Evolutionary conservation across 371 early-diverging fungal species (phyloP).

Genomic region (Blakeslea trispora): DNA sequence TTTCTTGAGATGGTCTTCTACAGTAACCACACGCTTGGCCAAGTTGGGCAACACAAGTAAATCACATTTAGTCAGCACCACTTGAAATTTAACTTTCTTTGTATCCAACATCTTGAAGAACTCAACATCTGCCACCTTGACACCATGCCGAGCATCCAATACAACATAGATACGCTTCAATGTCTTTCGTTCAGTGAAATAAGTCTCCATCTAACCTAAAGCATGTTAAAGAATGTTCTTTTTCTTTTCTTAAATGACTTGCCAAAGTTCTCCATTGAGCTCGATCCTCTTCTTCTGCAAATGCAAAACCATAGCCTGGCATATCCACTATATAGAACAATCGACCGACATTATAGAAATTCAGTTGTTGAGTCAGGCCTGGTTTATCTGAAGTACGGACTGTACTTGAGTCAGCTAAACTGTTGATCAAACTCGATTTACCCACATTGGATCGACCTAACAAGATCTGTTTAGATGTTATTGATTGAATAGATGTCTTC

Average conservation of each 20-base stretch:
- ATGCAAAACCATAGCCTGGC: constrained; percentile 91
- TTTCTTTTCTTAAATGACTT: too few species aligned
- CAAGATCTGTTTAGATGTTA: too few species aligned
- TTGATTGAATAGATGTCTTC: too few species aligned
- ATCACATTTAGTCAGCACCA: constrained; percentile 85
- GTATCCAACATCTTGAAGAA: constrained; percentile 62
- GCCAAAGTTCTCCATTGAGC: constrained; percentile 68
- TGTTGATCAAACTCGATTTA: constrained; percentile 76
- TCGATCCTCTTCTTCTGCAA: constrained; percentile 67
- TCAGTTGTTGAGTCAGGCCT: constrained; percentile 80
- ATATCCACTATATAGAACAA: constrained; percentile 78
- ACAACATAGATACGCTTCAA: constrained; percentile 71
- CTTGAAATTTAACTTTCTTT: constrained; percentile 64
- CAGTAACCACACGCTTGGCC: constrained; percentile 53
- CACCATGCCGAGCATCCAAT: constrained; percentile 81
- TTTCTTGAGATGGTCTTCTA: constrained; percentile 39
- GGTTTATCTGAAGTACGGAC: constrained; percentile 74
- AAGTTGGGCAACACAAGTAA: constrained; percentile 63
- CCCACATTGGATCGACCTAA: constrained; percentile 78
- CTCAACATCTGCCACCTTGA: constrained; percentile 63
- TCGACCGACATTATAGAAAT: constrained; percentile 70
- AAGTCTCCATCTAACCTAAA: constrained; percentile 71
- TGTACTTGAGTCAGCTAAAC: constrained; percentile 61
- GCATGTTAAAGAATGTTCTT: too few species aligned
- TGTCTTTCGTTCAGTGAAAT: constrained; percentile 59